Evolutionary conservation across 1,284 basidiomycete species (phyloP).

Genomic region (Retiboletus flavoniger): DNA sequence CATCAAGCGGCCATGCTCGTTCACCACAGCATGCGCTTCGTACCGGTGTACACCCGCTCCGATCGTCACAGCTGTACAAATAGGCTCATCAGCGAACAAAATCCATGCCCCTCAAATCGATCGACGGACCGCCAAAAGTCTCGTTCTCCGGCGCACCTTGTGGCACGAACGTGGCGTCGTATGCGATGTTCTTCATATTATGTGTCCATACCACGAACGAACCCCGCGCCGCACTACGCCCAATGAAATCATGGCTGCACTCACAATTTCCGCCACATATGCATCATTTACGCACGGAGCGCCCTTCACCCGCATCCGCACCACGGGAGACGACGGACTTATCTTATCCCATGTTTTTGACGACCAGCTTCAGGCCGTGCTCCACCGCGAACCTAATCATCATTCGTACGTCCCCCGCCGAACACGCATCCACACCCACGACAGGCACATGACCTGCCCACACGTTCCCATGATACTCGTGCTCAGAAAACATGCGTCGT

Average conservation of each 20-base stretch:
- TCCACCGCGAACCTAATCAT: constrained; percentile 28
- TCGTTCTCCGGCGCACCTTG: constrained; percentile 26
- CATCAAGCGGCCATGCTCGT: constrained; percentile 34
- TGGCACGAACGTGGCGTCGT: constrained; percentile 34
- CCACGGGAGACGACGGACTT: constrained; percentile 6
- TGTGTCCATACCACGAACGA: constrained; percentile 44
- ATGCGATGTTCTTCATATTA: constrained; percentile 38
- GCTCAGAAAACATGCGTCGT: too few relatives aligned
- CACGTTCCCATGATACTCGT: too few relatives aligned
- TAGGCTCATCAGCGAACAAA: neutral
- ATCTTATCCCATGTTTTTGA: constrained; percentile 50
- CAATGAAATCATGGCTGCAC: constrained; percentile 37
- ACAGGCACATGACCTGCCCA: too few relatives aligned
- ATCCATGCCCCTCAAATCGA: neutral
- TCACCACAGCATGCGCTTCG: constrained; percentile 41
- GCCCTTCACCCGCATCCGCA: too few relatives aligned
- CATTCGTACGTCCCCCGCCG: constrained; percentile 38
- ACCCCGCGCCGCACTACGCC: constrained; percentile 38
- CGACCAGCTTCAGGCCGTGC: constrained; percentile 42
- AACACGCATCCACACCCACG: constrained; percentile 28
- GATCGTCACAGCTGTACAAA: constrained; percentile 37
- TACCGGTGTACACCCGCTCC: constrained; percentile 47
- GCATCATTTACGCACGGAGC: neutral
- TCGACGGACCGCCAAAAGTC: constrained; percentile 12
- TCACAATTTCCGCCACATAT: neutral